phyloP scores from a whole-genome alignment of 768 basidiomycete genomes.

The Agaricus sinodeliciosus region DNA sequence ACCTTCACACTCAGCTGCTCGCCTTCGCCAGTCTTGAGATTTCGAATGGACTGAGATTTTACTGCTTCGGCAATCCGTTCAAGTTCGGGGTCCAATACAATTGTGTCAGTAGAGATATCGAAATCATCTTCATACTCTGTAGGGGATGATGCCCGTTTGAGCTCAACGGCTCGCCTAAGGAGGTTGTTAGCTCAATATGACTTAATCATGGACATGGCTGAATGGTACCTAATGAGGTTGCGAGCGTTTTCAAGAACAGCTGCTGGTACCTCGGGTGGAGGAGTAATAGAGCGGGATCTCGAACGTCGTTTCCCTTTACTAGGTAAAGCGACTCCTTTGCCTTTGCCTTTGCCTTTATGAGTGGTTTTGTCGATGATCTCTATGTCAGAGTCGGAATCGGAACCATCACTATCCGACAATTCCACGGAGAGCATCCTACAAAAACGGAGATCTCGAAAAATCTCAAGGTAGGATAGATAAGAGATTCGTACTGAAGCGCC shows the following conservation, averaged over 20 bases:
- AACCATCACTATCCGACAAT: conserved; percentile 39
- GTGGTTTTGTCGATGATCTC: conserved; percentile 23
- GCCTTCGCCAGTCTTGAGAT: conserved; percentile 20
- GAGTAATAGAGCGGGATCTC: conserved; percentile 54
- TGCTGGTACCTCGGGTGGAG: conserved; percentile 56
- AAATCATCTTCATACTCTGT: conserved; percentile 26
- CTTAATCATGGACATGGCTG: conserved; percentile 8
- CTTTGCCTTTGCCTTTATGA: conserved; percentile 26
- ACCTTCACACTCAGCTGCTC: conserved; percentile 48
- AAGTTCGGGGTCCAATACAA: conserved; percentile 57
- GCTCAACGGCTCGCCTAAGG: conserved; percentile 42
- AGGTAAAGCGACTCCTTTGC: conserved; percentile 16
- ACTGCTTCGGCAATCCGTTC: conserved; percentile 43
- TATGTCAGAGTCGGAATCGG: conserved; percentile 42
- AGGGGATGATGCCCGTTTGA: conserved; percentile 41
- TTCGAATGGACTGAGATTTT: conserved; percentile 20
- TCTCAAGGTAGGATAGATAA: background rate
- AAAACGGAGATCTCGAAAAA: background rate
- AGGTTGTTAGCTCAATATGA: background rate
- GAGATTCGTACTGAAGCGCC: conserved; percentile 31
- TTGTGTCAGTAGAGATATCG: conserved; percentile 26
- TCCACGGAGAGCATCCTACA: conserved; percentile 34
- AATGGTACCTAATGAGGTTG: conserved; percentile 49
- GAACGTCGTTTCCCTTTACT: conserved; percentile 41
- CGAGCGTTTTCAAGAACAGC: conserved; percentile 51